These are phyloP conservation scores for Baorangia bicolor DNA, from an alignment of 768 basidiomycete species.

Conservation along the genomic window DNA sequence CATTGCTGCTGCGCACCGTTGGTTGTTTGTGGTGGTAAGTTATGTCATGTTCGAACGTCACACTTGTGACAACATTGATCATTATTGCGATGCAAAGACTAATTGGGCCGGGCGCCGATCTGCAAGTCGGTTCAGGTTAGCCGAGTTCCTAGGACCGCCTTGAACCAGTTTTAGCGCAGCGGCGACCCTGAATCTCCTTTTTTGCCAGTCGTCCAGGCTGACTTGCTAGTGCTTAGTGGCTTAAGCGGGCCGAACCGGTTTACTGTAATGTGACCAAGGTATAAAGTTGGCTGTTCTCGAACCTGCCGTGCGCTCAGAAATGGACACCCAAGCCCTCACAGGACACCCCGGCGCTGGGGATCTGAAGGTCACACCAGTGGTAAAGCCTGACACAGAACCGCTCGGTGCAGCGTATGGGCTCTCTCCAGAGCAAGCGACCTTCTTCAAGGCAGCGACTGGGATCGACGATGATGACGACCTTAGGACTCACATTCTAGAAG, in stretches of 20 bases:
- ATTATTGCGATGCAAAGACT: neutral
- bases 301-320: neutral
- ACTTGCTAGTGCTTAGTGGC: too few relatives aligned
- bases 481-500: slow-evolving; percentile 29
- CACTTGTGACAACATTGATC: too few relatives aligned
- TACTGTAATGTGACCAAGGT: neutral
- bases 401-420: neutral
- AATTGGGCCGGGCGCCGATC: too few relatives aligned
- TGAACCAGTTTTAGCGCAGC: too few relatives aligned
- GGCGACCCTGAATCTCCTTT: too few relatives aligned
- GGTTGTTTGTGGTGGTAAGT: neutral
- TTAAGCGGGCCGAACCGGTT: neutral
- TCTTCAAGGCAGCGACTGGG: slow-evolving; percentile 31
- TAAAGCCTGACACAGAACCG: neutral
- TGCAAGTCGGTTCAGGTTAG: too few relatives aligned
- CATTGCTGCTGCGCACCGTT: neutral
- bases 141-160: too few relatives aligned
- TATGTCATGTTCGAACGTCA: too few relatives aligned
- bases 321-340: neutral
- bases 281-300: neutral
- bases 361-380: neutral
- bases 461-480: slow-evolving; percentile 29
- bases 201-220: too few relatives aligned
- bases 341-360: slow-evolving; percentile 9
- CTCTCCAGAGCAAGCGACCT: slow-evolving; percentile 19